Evolutionary conservation across 192 early-diverging fungal genomes (phyloP), one percentile per base, ranked within the genome.

Genomic region (Coemansia sp.): DNA sequence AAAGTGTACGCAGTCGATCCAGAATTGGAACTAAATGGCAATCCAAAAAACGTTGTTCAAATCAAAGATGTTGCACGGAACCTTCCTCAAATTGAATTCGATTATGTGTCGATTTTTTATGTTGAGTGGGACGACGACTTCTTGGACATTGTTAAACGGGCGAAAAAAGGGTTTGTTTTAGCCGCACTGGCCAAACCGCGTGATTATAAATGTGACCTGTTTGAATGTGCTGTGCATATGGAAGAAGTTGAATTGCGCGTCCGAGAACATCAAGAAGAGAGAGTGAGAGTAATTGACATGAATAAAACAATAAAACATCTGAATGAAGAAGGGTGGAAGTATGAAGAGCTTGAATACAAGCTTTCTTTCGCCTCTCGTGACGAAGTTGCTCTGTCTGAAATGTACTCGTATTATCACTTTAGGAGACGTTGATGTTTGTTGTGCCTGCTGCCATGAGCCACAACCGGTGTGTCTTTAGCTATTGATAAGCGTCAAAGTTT

Each of bases 1-100:
- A 55, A 55, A 55, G 54, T 55, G 19, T 55, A 55, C 9, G 54
- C 27, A 27, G 54, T 48, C 19, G 45, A 48, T 13, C 45, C 45
- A 6, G 11, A 48, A 22, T 48, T 48, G 13, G 45, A 48, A 48
- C 13, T 48, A 48, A 48, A 25, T 6, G 13, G 4, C 4, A 13
- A 7, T 48, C 45, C 54, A 27, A 55, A 31, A 29, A 34, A 28
- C n/a, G 54, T 55, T 27, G 25, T 55, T 55, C 54, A 4, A 22
- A 48, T 48, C 23, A 48, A 48, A 10, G 45, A 48, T 48, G 4
- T 7, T 48, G 45, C 13, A 48, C 3, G 13, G 3, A 48, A 48
- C 13, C 4, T 48, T 48, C 45, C 45, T 48, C 11, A 4, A 6
- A 10, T 48, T 5, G 19, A 48, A 48, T 48, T 48, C 23, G 45